Conservation (phyloP, 495 filamentous ascomycete genomes). For the Penicillium mononematosum region DNA sequence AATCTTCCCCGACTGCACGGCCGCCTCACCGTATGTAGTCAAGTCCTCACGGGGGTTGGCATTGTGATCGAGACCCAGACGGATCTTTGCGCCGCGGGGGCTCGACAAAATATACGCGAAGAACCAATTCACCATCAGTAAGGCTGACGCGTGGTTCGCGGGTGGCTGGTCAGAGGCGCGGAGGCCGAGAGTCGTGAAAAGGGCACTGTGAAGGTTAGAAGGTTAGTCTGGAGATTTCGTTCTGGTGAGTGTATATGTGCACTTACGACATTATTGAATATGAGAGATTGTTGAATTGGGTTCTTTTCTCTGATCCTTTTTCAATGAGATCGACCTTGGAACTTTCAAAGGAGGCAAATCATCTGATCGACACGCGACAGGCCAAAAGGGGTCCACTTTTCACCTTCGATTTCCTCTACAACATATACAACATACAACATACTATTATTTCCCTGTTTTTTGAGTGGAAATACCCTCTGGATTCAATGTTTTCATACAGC, state of each 20-base stretch:
- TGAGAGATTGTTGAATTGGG: too few relatives aligned
- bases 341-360: not conserved
- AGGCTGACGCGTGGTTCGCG: conserved; percentile 38
- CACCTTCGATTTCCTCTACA: too few relatives aligned
- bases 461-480: too few relatives aligned
- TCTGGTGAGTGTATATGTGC: too few relatives aligned
- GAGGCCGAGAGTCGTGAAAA: conserved; percentile 31
- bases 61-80: conserved; percentile 51
- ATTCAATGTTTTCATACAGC: too few relatives aligned
- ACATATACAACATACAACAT: too few relatives aligned
- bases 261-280: conserved; percentile 14
- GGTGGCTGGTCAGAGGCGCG: conserved; percentile 19
- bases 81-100: conserved; percentile 42
- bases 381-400: too few relatives aligned
- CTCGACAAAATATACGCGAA: conserved; percentile 45
- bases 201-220: conserved; percentile 15
- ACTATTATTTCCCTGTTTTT: too few relatives aligned
- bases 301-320: not conserved
- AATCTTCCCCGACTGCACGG: conserved; percentile 51
- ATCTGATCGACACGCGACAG: too few relatives aligned
- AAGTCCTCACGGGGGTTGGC: conserved; percentile 46
- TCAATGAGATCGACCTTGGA: too few relatives aligned
- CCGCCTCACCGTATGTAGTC: conserved; percentile 42
- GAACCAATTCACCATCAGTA: conserved; percentile 48
- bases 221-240: not conserved